Conservation (phyloP, 805 yeast genomes). For the Hanseniaspora occidentalis region DNA sequence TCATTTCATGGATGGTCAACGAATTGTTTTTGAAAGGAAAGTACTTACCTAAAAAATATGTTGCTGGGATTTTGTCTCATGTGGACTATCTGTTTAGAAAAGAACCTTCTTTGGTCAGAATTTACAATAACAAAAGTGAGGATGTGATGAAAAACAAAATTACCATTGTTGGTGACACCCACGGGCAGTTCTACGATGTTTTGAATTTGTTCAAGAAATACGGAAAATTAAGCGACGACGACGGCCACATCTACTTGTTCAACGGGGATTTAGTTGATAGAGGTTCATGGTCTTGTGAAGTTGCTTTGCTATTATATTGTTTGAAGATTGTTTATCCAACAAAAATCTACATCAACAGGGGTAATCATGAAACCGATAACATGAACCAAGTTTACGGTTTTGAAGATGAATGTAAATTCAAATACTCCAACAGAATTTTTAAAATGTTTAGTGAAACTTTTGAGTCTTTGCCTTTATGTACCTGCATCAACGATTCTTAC, state of each 20-base stretch:
- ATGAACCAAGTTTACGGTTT: slow-evolving; percentile 97
- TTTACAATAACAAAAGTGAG: slow-evolving; percentile 25
- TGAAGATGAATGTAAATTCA: slow-evolving; percentile 88
- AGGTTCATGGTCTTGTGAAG: slow-evolving; percentile 97
- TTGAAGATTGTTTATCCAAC: slow-evolving; percentile 68
- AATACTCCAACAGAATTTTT: slow-evolving; percentile 71
- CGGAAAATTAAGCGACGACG: slow-evolving; percentile 47
- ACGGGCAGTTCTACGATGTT: slow-evolving; percentile 91
- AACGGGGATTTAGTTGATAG: slow-evolving; percentile 98
- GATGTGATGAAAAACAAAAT: slow-evolving; percentile 27
- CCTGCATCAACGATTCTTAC: slow-evolving; percentile 65
- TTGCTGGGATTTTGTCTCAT: slow-evolving; percentile 66
- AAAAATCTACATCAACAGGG: slow-evolving; percentile 69
- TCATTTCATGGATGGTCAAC: slow-evolving; percentile 50
- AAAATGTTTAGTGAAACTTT: slow-evolving; percentile 79
- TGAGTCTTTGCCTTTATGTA: slow-evolving; percentile 74
- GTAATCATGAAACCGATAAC: slow-evolving; percentile 92
- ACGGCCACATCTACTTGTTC: slow-evolving; percentile 61
- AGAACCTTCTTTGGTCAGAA: slow-evolving; percentile 70
- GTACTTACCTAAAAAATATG: slow-evolving; percentile 66
- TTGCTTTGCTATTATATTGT: slow-evolving; percentile 67
- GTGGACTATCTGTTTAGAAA: slow-evolving; percentile 48
- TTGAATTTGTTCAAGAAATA: slow-evolving; percentile 62
- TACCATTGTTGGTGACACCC: slow-evolving; percentile 95
- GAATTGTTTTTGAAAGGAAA: slow-evolving; percentile 63